Evolutionary conservation across 2,329 filamentous ascomycete species (phyloP).

Genomic region (Penicillium concentricum): DNA sequence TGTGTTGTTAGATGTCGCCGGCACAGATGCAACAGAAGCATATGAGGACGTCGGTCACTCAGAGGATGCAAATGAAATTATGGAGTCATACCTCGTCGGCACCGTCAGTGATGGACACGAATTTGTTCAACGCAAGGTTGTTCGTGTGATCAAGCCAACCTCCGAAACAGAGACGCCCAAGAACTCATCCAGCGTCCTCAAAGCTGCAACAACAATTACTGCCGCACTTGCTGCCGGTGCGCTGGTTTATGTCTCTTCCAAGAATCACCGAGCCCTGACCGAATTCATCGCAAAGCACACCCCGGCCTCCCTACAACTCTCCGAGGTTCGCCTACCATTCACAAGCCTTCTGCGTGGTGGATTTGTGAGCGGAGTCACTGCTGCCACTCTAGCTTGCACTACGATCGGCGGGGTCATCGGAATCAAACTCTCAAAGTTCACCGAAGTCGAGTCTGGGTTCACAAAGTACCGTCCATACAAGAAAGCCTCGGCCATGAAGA

Average conservation of each 20-base stretch:
- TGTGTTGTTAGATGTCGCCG: conserved; percentile 42
- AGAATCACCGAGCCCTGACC: not conserved
- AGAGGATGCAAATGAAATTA: conserved; percentile 45
- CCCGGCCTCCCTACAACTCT: conserved; percentile 3
- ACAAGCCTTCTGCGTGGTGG: conserved; percentile 14
- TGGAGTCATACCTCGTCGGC: conserved; percentile 39
- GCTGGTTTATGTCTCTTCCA: conserved; percentile 11
- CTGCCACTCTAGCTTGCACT: conserved; percentile 13
- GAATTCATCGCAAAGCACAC: conserved; percentile 1
- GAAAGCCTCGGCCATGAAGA: conserved; percentile 40
- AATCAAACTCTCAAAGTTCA: conserved; percentile 18
- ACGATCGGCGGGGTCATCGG: conserved; percentile 14
- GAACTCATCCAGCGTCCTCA: conserved; percentile 14
- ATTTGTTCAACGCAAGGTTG: conserved; percentile 19
- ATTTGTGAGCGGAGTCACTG: conserved; percentile 23
- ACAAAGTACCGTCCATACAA: conserved; percentile 38
- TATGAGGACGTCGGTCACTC: conserved; percentile 48
- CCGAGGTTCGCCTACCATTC: not conserved
- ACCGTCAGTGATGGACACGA: conserved; percentile 27
- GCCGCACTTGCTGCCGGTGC: conserved; percentile 11
- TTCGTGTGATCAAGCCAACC: conserved; percentile 22
- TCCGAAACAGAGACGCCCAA: not conserved
- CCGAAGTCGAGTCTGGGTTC: conserved; percentile 28
- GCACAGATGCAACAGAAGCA: conserved; percentile 42
- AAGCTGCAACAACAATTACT: conserved; percentile 31